A percentile compares a stretch with the other conserved stretches of the same genome.
These are phyloP conservation scores for Leishmania turanica DNA, from an alignment of 208 protist species.

Conservation along the genomic window DNA sequence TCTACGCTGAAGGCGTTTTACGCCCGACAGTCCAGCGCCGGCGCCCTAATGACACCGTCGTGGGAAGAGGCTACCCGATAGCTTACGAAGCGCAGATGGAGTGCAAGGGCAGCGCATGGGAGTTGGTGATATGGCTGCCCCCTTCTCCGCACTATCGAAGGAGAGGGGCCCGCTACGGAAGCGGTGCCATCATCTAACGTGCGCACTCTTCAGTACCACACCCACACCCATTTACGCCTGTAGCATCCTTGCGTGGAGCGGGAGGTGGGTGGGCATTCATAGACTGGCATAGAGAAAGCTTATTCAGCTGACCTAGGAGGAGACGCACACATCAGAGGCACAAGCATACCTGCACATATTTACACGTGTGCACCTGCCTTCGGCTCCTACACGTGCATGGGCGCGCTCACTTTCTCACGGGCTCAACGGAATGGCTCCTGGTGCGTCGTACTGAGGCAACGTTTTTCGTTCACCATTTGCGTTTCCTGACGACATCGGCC, in stretches of 20 bases:
- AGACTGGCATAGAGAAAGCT: background rate
- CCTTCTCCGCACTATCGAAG: background rate
- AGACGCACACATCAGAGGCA: background rate
- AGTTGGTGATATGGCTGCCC: no score
- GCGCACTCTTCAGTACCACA: background rate
- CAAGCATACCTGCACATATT: background rate
- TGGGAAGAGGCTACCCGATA: background rate
- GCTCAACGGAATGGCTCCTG: background rate
- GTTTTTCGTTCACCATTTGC: background rate
- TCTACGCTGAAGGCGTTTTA: conserved; percentile 16
- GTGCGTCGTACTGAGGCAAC: background rate
- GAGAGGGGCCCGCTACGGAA: background rate
- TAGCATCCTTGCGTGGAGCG: background rate
- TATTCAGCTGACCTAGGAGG: background rate
- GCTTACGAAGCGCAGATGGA: background rate
- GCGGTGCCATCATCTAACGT: background rate
- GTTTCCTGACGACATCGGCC: background rate
- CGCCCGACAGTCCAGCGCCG: conserved; percentile 9
- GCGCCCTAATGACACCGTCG: conserved; percentile 10
- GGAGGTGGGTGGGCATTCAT: background rate
- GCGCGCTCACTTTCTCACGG: background rate
- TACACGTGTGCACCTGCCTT: background rate
- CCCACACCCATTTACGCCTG: background rate
- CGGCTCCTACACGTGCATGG: background rate
- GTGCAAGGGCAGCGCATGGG: background rate